These are phyloP conservation scores for Physcomitrellopsis africana DNA, from an alignment of 225 moss, liverwort and hornwort genomes.

Conservation along the genomic window DNA sequence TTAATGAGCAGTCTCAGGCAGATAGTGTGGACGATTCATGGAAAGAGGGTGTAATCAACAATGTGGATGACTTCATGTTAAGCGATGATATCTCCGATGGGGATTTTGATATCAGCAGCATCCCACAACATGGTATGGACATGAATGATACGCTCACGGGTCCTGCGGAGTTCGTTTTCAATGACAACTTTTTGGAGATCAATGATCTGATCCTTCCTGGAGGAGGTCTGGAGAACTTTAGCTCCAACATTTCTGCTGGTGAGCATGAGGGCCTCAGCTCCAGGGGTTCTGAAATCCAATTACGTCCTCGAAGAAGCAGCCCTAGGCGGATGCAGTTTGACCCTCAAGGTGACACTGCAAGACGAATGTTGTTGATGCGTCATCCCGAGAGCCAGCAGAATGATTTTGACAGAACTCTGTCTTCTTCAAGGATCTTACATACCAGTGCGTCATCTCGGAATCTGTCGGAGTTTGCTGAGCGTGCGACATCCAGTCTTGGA, in stretches of 20 bases:
- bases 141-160: background rate
- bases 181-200: conserved; percentile 52
- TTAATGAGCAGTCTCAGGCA: conserved; percentile 22
- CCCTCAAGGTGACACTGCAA: conserved; percentile 48
- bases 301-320: conserved; percentile 34
- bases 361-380: conserved; percentile 45
- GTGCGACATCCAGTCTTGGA: conserved; percentile 30
- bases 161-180: background rate
- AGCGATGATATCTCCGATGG: background rate
- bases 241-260: no score
- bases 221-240: no score
- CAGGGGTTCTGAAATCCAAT: conserved; percentile 32
- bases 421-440: no score
- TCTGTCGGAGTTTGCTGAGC: conserved; percentile 28
- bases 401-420: no score
- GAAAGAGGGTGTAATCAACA: conserved; percentile 49
- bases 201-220: conserved; percentile 35
- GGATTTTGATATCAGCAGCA: background rate
- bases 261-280: background rate
- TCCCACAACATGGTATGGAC: background rate
- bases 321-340: conserved; percentile 36
- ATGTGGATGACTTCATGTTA: conserved; percentile 15
- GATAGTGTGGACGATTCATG: conserved; percentile 25
- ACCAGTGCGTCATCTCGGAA: no score
- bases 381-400: conserved; percentile 7